These are phyloP conservation scores for Cryphonectria naterciae DNA, from an alignment of 2,329 filamentous ascomycete genomes.

Conservation along the genomic window DNA sequence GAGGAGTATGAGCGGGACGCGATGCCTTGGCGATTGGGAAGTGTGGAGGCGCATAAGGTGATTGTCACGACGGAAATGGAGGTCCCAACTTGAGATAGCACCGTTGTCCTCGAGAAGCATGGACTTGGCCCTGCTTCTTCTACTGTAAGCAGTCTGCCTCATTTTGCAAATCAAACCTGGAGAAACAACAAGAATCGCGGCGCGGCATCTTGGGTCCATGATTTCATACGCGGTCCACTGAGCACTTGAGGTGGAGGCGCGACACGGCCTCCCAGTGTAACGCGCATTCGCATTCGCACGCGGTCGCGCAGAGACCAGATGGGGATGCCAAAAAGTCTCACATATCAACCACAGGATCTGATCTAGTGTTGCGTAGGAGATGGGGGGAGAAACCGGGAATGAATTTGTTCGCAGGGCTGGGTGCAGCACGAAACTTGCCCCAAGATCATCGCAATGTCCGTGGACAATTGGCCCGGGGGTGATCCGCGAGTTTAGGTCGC, in stretches of 20 bases:
- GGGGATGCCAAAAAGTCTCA: background rate
- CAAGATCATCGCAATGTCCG: background rate
- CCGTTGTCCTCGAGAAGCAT: background rate
- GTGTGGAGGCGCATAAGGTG: background rate
- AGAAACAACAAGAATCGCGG: background rate
- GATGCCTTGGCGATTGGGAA: background rate
- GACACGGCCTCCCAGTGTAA: background rate
- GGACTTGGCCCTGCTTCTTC: no score
- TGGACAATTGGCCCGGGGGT: conserved; percentile 4
- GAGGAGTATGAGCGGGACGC: conserved; percentile 1
- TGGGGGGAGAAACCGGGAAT: background rate
- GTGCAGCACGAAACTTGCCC: background rate
- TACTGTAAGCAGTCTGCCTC: background rate
- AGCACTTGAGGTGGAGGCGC: background rate
- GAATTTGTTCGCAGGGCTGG: background rate
- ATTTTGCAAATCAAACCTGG: background rate
- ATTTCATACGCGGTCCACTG: background rate
- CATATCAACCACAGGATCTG: background rate
- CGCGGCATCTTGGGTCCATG: background rate
- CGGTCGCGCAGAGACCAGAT: background rate
- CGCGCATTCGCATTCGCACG: background rate
- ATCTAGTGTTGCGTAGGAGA: background rate
- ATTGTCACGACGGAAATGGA: background rate
- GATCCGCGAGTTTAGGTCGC: background rate
- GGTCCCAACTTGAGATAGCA: background rate